Evolutionary conservation across 139 green algal genomes (phyloP).

Genomic region (Micractinium conductrix): DNA sequence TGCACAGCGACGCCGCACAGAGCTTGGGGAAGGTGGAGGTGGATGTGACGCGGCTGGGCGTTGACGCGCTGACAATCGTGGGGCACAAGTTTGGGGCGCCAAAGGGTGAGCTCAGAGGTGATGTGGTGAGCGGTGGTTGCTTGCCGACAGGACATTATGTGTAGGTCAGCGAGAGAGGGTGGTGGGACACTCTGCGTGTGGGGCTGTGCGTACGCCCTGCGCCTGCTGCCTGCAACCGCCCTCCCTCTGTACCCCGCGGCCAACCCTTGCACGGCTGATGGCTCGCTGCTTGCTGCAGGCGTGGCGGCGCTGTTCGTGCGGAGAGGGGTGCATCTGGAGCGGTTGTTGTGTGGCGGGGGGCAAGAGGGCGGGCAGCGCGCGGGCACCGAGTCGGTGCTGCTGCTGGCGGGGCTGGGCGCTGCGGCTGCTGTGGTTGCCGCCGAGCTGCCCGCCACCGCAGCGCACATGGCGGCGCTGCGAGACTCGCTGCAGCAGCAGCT

Average conservation of each 20-base stretch:
- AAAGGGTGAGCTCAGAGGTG: no score
- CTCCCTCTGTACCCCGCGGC: no score
- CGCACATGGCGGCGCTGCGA: slow-evolving; percentile 63
- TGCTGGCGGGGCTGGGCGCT: slow-evolving; percentile 73
- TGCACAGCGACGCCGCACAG: slow-evolving; percentile 85
- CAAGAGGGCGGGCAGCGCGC: slow-evolving; percentile 62
- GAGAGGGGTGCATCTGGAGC: slow-evolving; percentile 52
- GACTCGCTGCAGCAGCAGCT: slow-evolving; percentile 56
- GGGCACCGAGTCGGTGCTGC: slow-evolving; percentile 82
- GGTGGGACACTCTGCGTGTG: no score
- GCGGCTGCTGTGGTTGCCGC: slow-evolving; percentile 62
- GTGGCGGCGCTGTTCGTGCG: slow-evolving; percentile 82
- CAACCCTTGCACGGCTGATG: no score
- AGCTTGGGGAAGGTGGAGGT: slow-evolving; percentile 77
- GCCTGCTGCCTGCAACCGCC: no score
- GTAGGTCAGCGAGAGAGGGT: no score
- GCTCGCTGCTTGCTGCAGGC: no score
- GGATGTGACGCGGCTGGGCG: slow-evolving; percentile 68
- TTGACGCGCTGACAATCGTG: slow-evolving; percentile 79
- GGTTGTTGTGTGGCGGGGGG: slow-evolving; percentile 63
- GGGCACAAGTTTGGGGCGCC: slow-evolving; percentile 89
- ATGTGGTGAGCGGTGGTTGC: no score
- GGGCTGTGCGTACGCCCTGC: no score
- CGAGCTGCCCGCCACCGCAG: slow-evolving; percentile 43
- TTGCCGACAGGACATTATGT: no score